Percentiles rank a stretch among this genome's conserved stretches.
phyloP scores from a whole-genome alignment of 2,329 filamentous ascomycete genomes.

The Sporothrix dimorphospora region DNA sequence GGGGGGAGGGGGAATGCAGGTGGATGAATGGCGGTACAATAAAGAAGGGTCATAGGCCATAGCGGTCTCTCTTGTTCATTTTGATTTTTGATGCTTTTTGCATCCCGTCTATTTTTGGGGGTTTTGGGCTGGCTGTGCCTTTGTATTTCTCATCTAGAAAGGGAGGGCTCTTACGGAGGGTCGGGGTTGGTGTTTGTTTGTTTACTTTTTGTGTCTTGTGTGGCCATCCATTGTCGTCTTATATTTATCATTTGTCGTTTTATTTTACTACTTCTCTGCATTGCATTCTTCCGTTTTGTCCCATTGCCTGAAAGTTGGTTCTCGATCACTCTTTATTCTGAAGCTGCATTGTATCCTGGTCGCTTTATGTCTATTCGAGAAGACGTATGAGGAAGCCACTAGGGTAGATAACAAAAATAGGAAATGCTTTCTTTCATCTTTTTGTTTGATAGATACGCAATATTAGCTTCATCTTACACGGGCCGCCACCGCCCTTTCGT shows the following conservation, averaged over 20 bases:
- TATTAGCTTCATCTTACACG: not conserved
- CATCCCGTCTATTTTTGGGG: not conserved
- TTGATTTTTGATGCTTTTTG: not conserved
- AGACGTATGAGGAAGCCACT: too few relatives aligned
- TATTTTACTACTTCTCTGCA: not conserved
- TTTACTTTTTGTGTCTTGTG: not conserved
- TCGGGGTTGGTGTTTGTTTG: slow-evolving; percentile 19
- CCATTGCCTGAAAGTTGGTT: not conserved
- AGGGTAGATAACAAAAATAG: too few relatives aligned
- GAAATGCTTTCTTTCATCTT: too few relatives aligned
- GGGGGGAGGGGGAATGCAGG: too few relatives aligned
- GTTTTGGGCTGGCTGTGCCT: not conserved
- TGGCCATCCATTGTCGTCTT: not conserved
- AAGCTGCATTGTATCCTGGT: too few relatives aligned
- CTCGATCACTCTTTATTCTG: too few relatives aligned
- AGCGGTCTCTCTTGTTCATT: too few relatives aligned
- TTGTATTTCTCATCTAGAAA: slow-evolving; percentile 18
- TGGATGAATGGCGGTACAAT: not conserved
- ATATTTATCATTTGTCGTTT: not conserved
- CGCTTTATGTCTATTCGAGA: too few relatives aligned
- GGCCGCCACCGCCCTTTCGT: not conserved
- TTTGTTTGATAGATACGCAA: not conserved
- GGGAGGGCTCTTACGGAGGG: not conserved
- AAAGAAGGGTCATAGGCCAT: too few relatives aligned
- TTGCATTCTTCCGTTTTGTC: not conserved